Evolutionary conservation across 108 stramenopile genomes (phyloP).

Genomic region (Chaetoceros tenuissimus): DNA sequence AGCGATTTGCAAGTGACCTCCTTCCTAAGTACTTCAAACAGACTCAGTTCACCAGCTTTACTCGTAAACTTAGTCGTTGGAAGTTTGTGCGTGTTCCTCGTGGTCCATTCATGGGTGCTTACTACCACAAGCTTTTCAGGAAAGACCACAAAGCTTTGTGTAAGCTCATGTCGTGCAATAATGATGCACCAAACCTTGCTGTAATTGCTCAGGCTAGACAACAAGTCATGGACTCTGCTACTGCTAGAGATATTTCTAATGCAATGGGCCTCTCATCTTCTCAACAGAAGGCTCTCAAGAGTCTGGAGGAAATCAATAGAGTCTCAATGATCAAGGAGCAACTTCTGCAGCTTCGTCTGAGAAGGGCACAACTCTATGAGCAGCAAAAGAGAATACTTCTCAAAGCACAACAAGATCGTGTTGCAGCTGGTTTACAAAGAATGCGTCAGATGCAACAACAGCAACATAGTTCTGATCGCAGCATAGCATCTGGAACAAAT

Average conservation of each 20-base stretch:
- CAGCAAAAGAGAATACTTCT: not conserved
- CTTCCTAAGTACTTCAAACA: conserved; percentile 44
- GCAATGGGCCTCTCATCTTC: not conserved
- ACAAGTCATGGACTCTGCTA: conserved; percentile 11
- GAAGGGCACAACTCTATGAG: not conserved
- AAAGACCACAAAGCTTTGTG: not conserved
- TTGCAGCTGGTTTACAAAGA: too few species aligned
- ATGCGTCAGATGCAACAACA: too few species aligned
- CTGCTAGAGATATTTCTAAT: not conserved
- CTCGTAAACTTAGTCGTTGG: conserved; percentile 52
- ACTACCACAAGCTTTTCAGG: conserved; percentile 24
- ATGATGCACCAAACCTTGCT: not conserved
- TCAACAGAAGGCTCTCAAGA: not conserved
- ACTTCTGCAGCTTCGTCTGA: not conserved
- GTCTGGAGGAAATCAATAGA: not conserved
- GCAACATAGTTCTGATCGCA: too few species aligned
- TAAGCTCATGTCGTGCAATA: not conserved
- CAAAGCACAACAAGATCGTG: too few species aligned
- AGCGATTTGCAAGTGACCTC: conserved; percentile 39
- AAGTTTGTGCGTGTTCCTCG: conserved; percentile 37
- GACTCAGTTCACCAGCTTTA: conserved; percentile 64
- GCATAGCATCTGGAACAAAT: too few species aligned
- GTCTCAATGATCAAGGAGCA: not conserved
- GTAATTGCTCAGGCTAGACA: conserved; percentile 46
- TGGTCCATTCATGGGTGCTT: conserved; percentile 50